phyloP scores from a whole-genome alignment of 2,329 filamentous ascomycete species.

The Exophiala alcalophila region DNA sequence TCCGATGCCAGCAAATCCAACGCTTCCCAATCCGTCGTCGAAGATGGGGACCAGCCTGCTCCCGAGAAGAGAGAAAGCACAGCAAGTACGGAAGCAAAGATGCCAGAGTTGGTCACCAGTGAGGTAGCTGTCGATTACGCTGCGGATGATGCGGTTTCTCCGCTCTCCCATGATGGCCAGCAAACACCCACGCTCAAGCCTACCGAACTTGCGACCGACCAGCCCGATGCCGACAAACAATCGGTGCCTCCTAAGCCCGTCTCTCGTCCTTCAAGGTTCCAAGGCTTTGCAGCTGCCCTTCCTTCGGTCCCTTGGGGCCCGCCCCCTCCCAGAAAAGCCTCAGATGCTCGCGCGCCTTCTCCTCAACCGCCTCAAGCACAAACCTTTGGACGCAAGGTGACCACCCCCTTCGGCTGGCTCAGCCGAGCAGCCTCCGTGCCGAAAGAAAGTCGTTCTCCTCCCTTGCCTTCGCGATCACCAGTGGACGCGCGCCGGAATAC shows the following conservation, averaged over 20 bases:
- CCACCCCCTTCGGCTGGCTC: conserved; percentile 69
- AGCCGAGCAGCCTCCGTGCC: conserved; percentile 46
- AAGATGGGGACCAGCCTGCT: conserved; percentile 8
- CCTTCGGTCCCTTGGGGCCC: conserved; percentile 72
- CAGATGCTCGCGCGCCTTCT: conserved; percentile 32
- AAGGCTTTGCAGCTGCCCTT: conserved; percentile 69
- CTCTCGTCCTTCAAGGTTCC: conserved; percentile 59
- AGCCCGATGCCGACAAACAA: conserved; percentile 31
- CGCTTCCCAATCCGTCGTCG: conserved; percentile 3
- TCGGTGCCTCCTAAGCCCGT: conserved; percentile 39
- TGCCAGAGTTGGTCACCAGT: conserved; percentile 7
- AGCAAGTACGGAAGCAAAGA: conserved; percentile 6
- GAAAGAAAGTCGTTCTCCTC: conserved; percentile 57
- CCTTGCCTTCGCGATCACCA: conserved; percentile 46
- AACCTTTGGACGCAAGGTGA: conserved; percentile 64
- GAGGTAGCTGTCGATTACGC: too few relatives aligned
- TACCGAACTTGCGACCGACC: conserved; percentile 6
- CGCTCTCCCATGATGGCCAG: conserved; percentile 10
- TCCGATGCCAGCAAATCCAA: conserved; percentile 4
- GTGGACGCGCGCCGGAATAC: conserved; percentile 64
- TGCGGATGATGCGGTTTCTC: conserved; percentile 5
- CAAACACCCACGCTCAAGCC: conserved; percentile 12
- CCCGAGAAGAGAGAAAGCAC: conserved; percentile 10
- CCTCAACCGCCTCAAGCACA: conserved; percentile 35
- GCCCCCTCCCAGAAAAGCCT: conserved; percentile 24